These are phyloP conservation scores for Entoloma clypeatum DNA, from an alignment of 1,284 basidiomycete species.

Conservation along the genomic window DNA sequence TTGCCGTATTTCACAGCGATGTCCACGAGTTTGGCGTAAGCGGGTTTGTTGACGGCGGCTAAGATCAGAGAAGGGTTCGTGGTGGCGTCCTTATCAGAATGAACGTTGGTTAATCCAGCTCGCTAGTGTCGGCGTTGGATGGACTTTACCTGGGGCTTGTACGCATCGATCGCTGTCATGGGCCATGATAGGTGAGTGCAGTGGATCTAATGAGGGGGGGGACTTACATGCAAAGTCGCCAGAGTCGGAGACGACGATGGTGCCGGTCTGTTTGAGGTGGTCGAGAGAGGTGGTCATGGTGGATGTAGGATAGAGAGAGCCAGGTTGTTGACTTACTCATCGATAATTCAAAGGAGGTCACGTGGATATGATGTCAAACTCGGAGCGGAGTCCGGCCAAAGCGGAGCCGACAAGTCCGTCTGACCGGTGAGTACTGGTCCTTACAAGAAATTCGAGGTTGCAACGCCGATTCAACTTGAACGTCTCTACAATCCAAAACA, in stretches of 20 bases:
- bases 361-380: slow-evolving; percentile 13
- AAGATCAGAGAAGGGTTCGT: slow-evolving; percentile 95
- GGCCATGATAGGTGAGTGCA: slow-evolving; percentile 13
- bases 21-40: slow-evolving; percentile 84
- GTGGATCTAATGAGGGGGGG: neutral
- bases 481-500: too few species aligned
- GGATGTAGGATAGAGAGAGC: slow-evolving; percentile 21
- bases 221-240: slow-evolving; percentile 79
- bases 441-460: neutral
- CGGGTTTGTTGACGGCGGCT: slow-evolving; percentile 88
- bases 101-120: slow-evolving; percentile 11
- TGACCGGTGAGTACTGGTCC: neutral
- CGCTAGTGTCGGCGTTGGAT: slow-evolving; percentile 2
- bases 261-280: slow-evolving; percentile 84
- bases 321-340: slow-evolving; percentile 16
- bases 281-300: slow-evolving; percentile 88
- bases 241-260: slow-evolving; percentile 92
- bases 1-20: slow-evolving; percentile 82
- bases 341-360: slow-evolving; percentile 14
- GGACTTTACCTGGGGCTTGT: slow-evolving; percentile 79
- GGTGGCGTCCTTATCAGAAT: slow-evolving; percentile 78
- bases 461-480: neutral
- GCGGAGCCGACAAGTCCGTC: slow-evolving; percentile 2
- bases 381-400: slow-evolving; percentile 5
- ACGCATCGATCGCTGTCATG: slow-evolving; percentile 73